Conservation (phyloP, 345 rosid genomes). For the Durio zibethinus region DNA sequence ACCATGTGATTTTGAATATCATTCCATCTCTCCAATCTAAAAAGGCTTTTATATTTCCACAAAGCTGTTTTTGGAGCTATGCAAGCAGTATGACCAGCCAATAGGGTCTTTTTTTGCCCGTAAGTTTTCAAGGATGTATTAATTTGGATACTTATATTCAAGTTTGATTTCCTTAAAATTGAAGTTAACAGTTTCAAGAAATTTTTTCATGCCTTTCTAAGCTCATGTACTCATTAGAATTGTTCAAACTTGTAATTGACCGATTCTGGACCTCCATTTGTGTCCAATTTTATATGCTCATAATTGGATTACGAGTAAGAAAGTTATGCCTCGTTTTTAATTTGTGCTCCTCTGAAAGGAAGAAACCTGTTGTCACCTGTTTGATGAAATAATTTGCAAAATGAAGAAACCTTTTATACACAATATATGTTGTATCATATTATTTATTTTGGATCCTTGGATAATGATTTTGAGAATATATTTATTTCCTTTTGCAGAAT, state of each 20-base stretch:
- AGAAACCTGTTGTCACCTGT: background rate
- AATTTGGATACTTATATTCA: background rate
- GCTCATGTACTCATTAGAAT: background rate
- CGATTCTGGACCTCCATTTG: background rate
- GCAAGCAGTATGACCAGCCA: background rate
- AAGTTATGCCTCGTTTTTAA: background rate
- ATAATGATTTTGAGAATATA: background rate
- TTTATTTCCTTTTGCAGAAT: conserved; percentile 46
- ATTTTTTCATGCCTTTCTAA: background rate
- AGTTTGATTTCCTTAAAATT: background rate
- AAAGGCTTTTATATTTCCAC: background rate
- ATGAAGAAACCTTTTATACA: too few relatives aligned
- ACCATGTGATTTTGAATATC: background rate
- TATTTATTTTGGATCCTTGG: background rate
- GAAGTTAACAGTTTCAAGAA: background rate
- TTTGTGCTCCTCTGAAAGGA: background rate
- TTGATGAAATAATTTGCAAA: background rate
- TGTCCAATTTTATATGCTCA: background rate
- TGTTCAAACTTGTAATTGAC: background rate
- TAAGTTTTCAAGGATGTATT: background rate
- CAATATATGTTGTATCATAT: background rate
- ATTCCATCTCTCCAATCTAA: background rate
- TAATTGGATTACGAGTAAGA: background rate
- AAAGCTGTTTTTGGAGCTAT: background rate
- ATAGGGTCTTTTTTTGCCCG: background rate